Conservation (phyloP, 495 filamentous ascomycete genomes). For the Aspergillus panamensis region DNA sequence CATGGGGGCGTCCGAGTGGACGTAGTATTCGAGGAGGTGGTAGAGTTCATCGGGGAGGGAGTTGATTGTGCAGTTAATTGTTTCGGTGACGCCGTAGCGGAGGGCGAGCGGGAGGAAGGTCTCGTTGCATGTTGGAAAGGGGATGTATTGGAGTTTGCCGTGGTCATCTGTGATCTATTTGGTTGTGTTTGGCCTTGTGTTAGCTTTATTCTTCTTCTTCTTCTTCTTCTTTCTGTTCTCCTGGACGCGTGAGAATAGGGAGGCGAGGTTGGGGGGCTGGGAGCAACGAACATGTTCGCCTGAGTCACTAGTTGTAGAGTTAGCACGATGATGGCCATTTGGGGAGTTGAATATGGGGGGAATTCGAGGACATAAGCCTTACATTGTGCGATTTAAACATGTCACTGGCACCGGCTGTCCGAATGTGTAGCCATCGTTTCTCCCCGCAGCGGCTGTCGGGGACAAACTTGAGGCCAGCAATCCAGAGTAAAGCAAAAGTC, state of each 20-base stretch:
- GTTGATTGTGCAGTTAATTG: constrained; percentile 88
- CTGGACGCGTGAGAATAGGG: constrained; percentile 9
- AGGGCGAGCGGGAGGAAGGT: constrained; percentile 77
- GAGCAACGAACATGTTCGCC: constrained; percentile 57
- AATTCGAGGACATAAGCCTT: no score
- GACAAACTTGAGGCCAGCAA: constrained; percentile 22
- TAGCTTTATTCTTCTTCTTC: no score
- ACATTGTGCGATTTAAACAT: constrained; percentile 67
- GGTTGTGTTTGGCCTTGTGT: no score
- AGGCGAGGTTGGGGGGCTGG: neutral
- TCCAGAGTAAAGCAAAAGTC: constrained; percentile 10
- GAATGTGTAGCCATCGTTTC: constrained; percentile 41
- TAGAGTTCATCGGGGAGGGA: constrained; percentile 84
- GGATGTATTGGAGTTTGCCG: constrained; percentile 88
- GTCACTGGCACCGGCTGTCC: constrained; percentile 57
- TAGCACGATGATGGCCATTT: constrained; percentile 16
- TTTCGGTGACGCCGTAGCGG: constrained; percentile 71
- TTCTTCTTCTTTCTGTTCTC: neutral
- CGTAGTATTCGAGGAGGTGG: constrained; percentile 97
- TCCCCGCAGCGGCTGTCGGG: constrained; percentile 28
- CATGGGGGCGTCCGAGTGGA: constrained; percentile 92
- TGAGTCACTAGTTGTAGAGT: constrained; percentile 42
- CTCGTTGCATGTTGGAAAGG: constrained; percentile 90
- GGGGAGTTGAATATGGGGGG: neutral
- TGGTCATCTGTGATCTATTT: constrained; percentile 73